Evolutionary conservation across 2,329 filamentous ascomycete genomes (phyloP).

Genomic region (Aspergillus japonicus): DNA sequence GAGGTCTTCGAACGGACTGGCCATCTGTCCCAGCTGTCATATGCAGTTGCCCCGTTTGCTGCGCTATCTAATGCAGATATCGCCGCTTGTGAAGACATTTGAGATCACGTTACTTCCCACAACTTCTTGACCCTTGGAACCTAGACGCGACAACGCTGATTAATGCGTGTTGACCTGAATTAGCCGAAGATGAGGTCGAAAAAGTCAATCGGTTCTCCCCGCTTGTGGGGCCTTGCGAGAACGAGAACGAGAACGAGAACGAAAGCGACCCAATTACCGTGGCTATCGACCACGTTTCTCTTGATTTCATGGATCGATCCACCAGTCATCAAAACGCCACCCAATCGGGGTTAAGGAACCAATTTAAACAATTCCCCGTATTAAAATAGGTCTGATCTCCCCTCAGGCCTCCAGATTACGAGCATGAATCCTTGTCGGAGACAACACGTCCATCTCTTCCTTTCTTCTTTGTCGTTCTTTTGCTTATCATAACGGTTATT

Average conservation of each 20-base stretch:
- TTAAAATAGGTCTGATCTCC: constrained; percentile 2
- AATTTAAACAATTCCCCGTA: not conserved
- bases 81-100: too few relatives aligned
- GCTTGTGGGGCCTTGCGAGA: constrained; percentile 20
- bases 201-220: not conserved
- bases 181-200: not conserved
- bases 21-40: too few relatives aligned
- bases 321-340: constrained; percentile 7
- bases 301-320: constrained; percentile 10
- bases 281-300: not conserved
- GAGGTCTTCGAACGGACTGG: too few relatives aligned
- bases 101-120: too few relatives aligned
- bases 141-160: not conserved
- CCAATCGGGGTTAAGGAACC: constrained; percentile 1
- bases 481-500: not conserved
- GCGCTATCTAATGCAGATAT: too few relatives aligned
- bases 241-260: constrained; percentile 30
- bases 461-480: not conserved
- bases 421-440: not conserved
- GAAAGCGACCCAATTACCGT: constrained; percentile 18
- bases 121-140: too few relatives aligned
- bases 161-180: not conserved
- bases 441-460: not conserved
- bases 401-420: not conserved
- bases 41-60: too few relatives aligned